Conservation (phyloP, 163 green algal species). For the Chlamydomonas reinhardtii region DNA sequence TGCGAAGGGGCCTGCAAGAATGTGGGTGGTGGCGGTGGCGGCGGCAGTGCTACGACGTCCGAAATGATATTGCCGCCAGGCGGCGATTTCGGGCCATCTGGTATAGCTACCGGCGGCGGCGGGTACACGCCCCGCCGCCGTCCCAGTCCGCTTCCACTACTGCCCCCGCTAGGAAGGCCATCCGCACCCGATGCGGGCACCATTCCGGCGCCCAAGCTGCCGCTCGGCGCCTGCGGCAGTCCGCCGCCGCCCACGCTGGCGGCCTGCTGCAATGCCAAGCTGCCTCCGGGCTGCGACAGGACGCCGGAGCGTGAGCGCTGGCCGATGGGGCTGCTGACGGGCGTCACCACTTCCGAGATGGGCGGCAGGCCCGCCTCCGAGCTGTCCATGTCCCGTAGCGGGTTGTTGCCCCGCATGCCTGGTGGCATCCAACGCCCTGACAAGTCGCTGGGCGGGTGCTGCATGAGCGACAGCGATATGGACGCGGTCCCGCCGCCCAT, state of each 20-base stretch:
- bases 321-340: conserved; percentile 20
- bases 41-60: too few relatives aligned
- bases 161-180: neutral
- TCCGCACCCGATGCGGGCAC: too few relatives aligned
- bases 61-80: too few relatives aligned
- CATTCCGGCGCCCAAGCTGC: neutral
- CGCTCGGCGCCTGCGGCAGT: neutral
- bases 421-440: too few relatives aligned
- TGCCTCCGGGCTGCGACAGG: neutral
- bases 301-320: neutral
- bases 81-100: neutral
- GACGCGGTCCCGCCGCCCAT: too few relatives aligned
- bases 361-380: conserved; percentile 22
- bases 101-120: neutral
- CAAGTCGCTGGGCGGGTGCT: too few relatives aligned
- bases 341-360: conserved; percentile 34
- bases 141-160: neutral
- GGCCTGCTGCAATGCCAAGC: neutral
- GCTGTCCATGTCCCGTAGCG: neutral
- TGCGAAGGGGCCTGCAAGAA: too few relatives aligned
- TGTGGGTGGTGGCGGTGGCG: too few relatives aligned
- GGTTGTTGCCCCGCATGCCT: too few relatives aligned
- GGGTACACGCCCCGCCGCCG: neutral
- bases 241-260: neutral
- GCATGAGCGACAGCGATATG: too few relatives aligned